Percentiles rank a stretch among this genome's conserved stretches.
Conservation (phyloP, 2,329 filamentous ascomycete species). For the Dactylellina drechsleri region DNA sequence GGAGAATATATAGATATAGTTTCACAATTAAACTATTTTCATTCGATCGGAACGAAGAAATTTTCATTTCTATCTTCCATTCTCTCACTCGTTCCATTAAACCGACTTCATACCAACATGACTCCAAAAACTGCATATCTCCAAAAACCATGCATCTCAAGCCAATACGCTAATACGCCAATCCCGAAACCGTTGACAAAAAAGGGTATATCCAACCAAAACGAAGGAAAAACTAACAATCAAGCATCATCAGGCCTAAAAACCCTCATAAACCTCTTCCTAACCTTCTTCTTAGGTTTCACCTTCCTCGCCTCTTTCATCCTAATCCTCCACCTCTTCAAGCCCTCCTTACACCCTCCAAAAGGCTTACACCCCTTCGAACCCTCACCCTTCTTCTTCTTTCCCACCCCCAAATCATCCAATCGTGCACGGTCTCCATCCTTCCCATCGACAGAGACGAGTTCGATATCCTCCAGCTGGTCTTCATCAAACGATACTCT, state of each 20-base stretch:
- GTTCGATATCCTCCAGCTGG: not conserved
- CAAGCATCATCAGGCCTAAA: conserved; percentile 11
- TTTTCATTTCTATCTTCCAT: too few relatives aligned
- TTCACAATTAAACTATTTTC: too few relatives aligned
- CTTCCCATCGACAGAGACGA: not conserved
- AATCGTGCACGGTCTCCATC: not conserved
- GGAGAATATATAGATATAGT: too few relatives aligned
- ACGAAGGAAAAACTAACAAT: too few relatives aligned
- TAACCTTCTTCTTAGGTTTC: conserved; percentile 22
- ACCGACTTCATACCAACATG: too few relatives aligned
- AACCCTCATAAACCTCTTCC: conserved; percentile 13
- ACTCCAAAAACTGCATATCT: too few relatives aligned
- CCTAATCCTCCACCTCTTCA: conserved; percentile 13
- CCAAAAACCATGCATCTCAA: too few relatives aligned
- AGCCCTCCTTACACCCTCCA: not conserved
- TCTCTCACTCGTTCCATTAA: too few relatives aligned
- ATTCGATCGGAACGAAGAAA: too few relatives aligned
- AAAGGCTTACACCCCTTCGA: conserved; percentile 16
- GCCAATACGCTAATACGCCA: too few relatives aligned
- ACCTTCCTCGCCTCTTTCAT: conserved; percentile 4
- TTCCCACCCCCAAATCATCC: not conserved
- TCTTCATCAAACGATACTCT: conserved; percentile 23
- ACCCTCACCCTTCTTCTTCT: not conserved
- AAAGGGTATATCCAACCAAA: too few relatives aligned
- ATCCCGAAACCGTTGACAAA: too few relatives aligned